Evolutionary conservation across 371 early-diverging fungal genomes (phyloP), one percentile per base, ranked within the genome.

Genomic region (Mucor racemosus): DNA sequence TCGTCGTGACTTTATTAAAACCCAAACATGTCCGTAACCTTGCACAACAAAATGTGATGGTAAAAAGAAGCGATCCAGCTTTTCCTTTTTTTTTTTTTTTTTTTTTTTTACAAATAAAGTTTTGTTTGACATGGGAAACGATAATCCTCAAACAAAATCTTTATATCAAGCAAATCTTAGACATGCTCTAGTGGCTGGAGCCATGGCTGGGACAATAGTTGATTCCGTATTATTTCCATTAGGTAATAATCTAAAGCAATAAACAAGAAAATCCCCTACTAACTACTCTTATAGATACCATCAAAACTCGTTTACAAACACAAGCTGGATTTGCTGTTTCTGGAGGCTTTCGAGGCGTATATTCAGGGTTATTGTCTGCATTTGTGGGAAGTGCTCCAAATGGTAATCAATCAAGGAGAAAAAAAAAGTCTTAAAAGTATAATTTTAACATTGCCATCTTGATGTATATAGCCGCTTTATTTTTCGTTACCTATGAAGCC

Each of bases 361-460:
- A 96, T 73, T 87, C 90, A 19, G 98, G 98, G 0, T 77, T 98
- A 21, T 86, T 92, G 5, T 92, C 94, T 21, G 96, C 95, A 3
- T 91, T 96, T 14, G 79, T 95, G 69, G 98, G 97, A 15, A 95
- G 95, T 48, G 95, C 97, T 6, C 98, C 98, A 5, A 90, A 90
- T 72, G 95, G 95, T 93, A 81, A 60, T 13, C 11, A 6, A 34
- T 35, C n/a, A n/a, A n/a, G n/a, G n/a, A 26, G 4, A n/a, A 40
- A 54, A 26, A 33, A 19, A 3, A 64, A 58, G 48, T 15, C 13
- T 8, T 63, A 56, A 44, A 42, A 60, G 4, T 26, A 50, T 26
- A 13, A 7, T 50, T 50, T 19, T 34, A 31, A 54, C 40, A 35
- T 44, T 6, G 7, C 48, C 10, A n/a, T 21, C 13, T 15, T 38